Evolutionary conservation across 129 eudicot genomes (phyloP), one percentile per base, ranked within the genome.

Genomic region (Lactuca sativa): DNA sequence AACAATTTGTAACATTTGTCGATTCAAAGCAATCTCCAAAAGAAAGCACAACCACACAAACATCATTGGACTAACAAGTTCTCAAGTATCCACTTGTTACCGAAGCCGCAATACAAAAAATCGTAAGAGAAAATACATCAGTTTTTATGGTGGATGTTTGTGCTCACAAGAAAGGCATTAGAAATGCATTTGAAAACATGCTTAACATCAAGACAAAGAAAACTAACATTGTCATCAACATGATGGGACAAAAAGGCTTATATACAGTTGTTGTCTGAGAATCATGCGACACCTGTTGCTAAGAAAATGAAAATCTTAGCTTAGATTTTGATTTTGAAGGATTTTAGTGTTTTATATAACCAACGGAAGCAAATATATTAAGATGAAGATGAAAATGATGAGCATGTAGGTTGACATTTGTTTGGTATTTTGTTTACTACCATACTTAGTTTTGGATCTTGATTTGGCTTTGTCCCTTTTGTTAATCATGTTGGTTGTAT

Each of bases 181-280:
- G 79, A 77, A 82, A 77, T 4, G 88, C 86, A 36, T 77, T 84
- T 40, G 77, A 77, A 71, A 78, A 57, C 68, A 77, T 91, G 81
- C 88, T 84, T 76, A 72, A 81, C 18, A 72, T 88, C 15, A 68
- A 74, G 66, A 81, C 84, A 80, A 82, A 74, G 77, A 91, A 82
- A 65, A 78, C 85, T 10, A 85, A 88, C 73, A 85, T 91, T 7
- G 70, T 76, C 66, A 78, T 76, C 65, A 89, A 67, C 66, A 71
- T 51, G 84, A 82, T 72, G 90, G 85, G 17, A 83, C 84, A 89
- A 86, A 83, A 89, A 89, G 82, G 92, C 96, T 10, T 83, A 16
- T 62, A 68, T 89, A 52, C 84, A 59, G 72, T 54, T 89, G 66
- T 33, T 69, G 3, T 37, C 70, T 25, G 82, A 88, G 34, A 70